Evolutionary conservation across 2,329 filamentous ascomycete genomes (phyloP).

Genomic region (Dactylellina haptotyla): DNA sequence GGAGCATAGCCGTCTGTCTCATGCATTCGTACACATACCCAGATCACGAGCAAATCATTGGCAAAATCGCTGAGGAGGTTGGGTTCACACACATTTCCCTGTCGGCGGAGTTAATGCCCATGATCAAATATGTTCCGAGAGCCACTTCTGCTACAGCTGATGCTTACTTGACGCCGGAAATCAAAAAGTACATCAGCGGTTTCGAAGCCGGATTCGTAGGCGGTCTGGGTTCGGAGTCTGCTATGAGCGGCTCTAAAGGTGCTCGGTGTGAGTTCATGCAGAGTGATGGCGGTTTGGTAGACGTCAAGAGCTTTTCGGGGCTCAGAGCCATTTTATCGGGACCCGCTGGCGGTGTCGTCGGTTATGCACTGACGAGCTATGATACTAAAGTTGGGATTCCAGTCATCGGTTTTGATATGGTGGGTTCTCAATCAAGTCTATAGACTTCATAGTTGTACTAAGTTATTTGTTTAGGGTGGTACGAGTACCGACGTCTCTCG

Average conservation of each 20-base stretch:
- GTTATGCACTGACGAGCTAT: slow-evolving; percentile 90
- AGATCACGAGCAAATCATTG: slow-evolving; percentile 81
- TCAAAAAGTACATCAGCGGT: slow-evolving; percentile 78
- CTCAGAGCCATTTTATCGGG: slow-evolving; percentile 86
- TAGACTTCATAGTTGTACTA: background rate
- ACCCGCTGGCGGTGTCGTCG: slow-evolving; percentile 91
- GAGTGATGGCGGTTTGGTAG: slow-evolving; percentile 70
- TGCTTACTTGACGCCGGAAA: slow-evolving; percentile 81
- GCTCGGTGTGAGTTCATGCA: slow-evolving; percentile 96
- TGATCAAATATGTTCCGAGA: slow-evolving; percentile 82
- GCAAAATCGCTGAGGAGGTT: slow-evolving; percentile 78
- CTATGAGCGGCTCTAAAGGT: slow-evolving; percentile 74
- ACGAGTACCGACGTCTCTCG: slow-evolving; percentile 91
- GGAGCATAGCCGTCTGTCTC: slow-evolving; percentile 85
- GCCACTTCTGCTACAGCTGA: slow-evolving; percentile 82
- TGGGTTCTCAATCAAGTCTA: slow-evolving; percentile 24
- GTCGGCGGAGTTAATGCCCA: slow-evolving; percentile 83
- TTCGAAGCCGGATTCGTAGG: slow-evolving; percentile 84
- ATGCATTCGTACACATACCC: slow-evolving; percentile 95
- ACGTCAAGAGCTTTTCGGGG: slow-evolving; percentile 83
- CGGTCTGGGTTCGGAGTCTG: slow-evolving; percentile 78
- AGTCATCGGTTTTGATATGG: slow-evolving; percentile 95
- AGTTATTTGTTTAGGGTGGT: slow-evolving; percentile 69
- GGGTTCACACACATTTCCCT: slow-evolving; percentile 85
- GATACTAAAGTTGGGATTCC: slow-evolving; percentile 82